These are phyloP conservation scores for Penicillium thymicola DNA, from an alignment of 2,329 filamentous ascomycete genomes.

Conservation along the genomic window DNA sequence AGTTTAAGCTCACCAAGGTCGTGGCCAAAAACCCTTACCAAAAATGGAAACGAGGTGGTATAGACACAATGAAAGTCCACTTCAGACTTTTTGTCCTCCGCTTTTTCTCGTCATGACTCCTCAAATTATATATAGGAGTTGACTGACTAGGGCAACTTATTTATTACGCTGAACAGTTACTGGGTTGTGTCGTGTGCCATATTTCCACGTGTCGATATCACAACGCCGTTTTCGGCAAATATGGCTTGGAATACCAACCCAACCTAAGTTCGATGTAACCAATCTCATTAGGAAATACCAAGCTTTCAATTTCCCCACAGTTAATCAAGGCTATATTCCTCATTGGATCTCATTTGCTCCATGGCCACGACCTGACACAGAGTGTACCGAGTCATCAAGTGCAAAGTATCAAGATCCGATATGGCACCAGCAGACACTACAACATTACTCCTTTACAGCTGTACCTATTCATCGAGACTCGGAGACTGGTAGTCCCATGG, in stretches of 20 bases:
- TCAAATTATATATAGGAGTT: no score
- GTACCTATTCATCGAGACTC: not conserved
- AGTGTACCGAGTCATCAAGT: slow-evolving; percentile 5
- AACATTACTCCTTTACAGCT: not conserved
- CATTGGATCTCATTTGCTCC: not conserved
- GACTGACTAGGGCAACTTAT: not conserved
- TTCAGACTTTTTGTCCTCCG: not conserved
- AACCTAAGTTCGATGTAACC: not conserved
- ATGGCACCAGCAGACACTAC: not conserved
- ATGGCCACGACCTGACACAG: not conserved
- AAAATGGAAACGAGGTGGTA: not conserved
- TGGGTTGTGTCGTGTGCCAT: not conserved
- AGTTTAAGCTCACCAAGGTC: not conserved
- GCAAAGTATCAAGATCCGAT: not conserved
- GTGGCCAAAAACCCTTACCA: not conserved
- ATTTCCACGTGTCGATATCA: not conserved
- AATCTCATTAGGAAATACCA: not conserved
- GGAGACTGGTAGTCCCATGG: no score
- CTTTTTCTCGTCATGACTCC: not conserved
- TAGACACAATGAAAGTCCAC: not conserved
- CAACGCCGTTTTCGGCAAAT: not conserved
- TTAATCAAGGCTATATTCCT: not conserved
- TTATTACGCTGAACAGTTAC: not conserved
- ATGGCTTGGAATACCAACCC: not conserved
- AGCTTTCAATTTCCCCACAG: no score